Conservation (phyloP, 257 asterid species). For the Parsonsia alboflavescens region DNA sequence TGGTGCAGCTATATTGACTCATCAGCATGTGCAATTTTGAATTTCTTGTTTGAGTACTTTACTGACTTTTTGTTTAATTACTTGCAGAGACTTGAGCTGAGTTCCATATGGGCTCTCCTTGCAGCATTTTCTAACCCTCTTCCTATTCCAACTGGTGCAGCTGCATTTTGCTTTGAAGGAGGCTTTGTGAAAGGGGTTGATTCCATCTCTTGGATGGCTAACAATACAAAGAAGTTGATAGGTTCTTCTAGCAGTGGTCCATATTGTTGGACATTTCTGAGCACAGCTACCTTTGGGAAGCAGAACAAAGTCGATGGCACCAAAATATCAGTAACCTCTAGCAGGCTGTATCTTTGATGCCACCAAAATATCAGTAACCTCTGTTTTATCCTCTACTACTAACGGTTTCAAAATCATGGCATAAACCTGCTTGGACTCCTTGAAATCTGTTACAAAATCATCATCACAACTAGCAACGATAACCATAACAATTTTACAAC, state of each 20-base stretch:
- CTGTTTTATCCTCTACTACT: too few species aligned
- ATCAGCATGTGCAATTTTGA: neutral
- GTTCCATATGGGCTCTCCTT: slow-evolving; percentile 92
- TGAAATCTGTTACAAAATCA: too few species aligned
- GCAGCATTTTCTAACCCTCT: slow-evolving; percentile 92
- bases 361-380: too few species aligned
- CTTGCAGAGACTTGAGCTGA: slow-evolving; percentile 70
- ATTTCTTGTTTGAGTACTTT: slow-evolving; percentile 9
- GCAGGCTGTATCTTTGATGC: too few species aligned
- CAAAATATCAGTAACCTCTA: too few species aligned
- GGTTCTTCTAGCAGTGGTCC: slow-evolving; percentile 48
- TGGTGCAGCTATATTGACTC: slow-evolving; percentile 11
- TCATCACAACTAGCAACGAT: too few species aligned
- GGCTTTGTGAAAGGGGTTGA: slow-evolving; percentile 86
- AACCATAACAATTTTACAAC: too few species aligned
- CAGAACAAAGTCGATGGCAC: slow-evolving; percentile 85
- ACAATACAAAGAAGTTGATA: slow-evolving; percentile 64
- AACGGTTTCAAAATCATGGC: too few species aligned
- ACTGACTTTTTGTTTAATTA: slow-evolving; percentile 16
- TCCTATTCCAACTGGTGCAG: slow-evolving; percentile 43
- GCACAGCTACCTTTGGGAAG: slow-evolving; percentile 76
- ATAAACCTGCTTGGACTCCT: too few species aligned
- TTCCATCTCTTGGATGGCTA: slow-evolving; percentile 89
- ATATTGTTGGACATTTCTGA: slow-evolving; percentile 88
- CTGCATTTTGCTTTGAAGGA: slow-evolving; percentile 59